Percentiles rank a stretch among this genome's conserved stretches.
phyloP scores from a whole-genome alignment of 352 stramenopile species.

The Aphanomyces euteiches region DNA sequence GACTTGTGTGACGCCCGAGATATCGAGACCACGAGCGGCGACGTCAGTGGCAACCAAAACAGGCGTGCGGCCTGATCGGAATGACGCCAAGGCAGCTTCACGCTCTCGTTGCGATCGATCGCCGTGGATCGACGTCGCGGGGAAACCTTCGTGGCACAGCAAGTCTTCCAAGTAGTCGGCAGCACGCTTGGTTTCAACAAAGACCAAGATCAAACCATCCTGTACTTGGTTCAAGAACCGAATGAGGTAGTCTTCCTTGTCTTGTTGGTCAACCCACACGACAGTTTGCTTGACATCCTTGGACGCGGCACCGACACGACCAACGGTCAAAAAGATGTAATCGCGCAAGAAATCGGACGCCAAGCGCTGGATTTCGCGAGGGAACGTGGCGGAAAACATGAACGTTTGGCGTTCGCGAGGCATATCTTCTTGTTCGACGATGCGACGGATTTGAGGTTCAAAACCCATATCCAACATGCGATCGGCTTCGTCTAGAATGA shows the following conservation, averaged over 20 bases:
- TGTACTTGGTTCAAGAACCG: slow-evolving; percentile 93
- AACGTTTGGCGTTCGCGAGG: slow-evolving; percentile 97
- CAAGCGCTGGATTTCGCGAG: slow-evolving; percentile 93
- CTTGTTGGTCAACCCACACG: slow-evolving; percentile 96
- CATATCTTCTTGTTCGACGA: slow-evolving; percentile 98
- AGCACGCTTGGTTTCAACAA: slow-evolving; percentile 98
- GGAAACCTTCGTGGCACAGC: slow-evolving; percentile 89
- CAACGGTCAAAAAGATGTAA: slow-evolving; percentile 99
- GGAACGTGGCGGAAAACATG: slow-evolving; percentile 99
- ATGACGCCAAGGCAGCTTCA: slow-evolving; percentile 89
- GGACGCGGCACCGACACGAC: slow-evolving; percentile 94
- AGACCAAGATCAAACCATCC: slow-evolving; percentile 93
- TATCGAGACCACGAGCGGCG: slow-evolving; percentile 97
- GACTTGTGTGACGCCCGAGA: slow-evolving; percentile 94
- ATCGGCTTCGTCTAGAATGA: slow-evolving; percentile 99
- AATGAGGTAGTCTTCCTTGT: slow-evolving; percentile 96
- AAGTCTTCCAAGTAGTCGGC: slow-evolving; percentile 96
- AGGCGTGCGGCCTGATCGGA: slow-evolving; percentile 86
- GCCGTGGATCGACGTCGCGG: slow-evolving; percentile 95
- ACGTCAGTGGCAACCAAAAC: slow-evolving; percentile 99
- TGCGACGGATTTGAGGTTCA: slow-evolving; percentile 97
- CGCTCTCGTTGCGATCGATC: slow-evolving; percentile 95
- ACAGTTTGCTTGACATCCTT: slow-evolving; percentile 98
- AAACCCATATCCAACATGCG: slow-evolving; percentile 99
- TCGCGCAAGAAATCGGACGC: slow-evolving; percentile 97